Evolutionary conservation across 2,329 filamentous ascomycete species (phyloP).

Genomic region (Lasiodiplodia citricola): DNA sequence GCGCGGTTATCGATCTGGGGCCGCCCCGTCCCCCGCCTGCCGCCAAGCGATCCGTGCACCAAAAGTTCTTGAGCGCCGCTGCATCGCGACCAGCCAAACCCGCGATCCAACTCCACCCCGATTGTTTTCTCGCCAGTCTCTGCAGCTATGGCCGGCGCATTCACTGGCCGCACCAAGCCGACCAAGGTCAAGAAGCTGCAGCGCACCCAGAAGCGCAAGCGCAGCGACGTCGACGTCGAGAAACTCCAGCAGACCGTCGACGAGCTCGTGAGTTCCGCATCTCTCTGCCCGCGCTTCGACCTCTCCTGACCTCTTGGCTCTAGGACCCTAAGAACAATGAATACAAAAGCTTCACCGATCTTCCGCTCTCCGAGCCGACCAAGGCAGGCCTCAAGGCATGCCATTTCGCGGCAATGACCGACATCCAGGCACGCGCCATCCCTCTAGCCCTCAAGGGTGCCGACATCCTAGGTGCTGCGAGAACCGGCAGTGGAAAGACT

Average conservation of each 20-base stretch:
- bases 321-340: slow-evolving; percentile 66
- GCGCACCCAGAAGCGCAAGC: slow-evolving; percentile 59
- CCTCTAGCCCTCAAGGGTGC: slow-evolving; percentile 81
- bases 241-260: slow-evolving; percentile 52
- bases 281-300: not conserved
- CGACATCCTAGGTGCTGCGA: slow-evolving; percentile 92
- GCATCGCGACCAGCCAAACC: not conserved
- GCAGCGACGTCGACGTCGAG: slow-evolving; percentile 56
- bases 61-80: slow-evolving; percentile 24
- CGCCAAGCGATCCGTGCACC: slow-evolving; percentile 2
- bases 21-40: not conserved
- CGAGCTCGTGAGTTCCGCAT: slow-evolving; percentile 43
- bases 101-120: not conserved
- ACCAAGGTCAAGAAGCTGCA: slow-evolving; percentile 64
- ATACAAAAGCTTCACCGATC: slow-evolving; percentile 75
- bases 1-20: slow-evolving; percentile 12
- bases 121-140: not conserved
- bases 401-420: slow-evolving; percentile 88
- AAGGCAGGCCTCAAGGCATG: slow-evolving; percentile 78
- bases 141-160: slow-evolving; percentile 32
- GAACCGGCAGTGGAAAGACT: slow-evolving; percentile 95
- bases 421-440: slow-evolving; percentile 89
- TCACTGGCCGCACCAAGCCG: slow-evolving; percentile 51
- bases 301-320: slow-evolving; percentile 28
- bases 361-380: slow-evolving; percentile 85